phyloP scores from a whole-genome alignment of 23 red algal species.

The Agarophyton chilense region DNA sequence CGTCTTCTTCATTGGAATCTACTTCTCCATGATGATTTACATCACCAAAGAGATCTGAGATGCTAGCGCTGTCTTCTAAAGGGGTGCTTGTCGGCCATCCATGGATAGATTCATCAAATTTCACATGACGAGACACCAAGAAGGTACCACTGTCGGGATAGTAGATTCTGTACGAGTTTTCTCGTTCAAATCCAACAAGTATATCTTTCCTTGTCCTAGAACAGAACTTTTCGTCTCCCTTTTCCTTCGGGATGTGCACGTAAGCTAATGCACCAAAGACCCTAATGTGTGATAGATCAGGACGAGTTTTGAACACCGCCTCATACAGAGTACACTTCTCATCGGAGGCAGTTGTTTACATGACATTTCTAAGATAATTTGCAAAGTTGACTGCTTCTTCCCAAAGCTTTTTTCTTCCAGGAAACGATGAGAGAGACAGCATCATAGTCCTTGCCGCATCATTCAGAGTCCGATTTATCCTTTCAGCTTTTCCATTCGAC shows the following conservation, averaged over 20 bases:
- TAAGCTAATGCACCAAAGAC: slow-evolving; percentile 25
- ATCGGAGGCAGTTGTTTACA: not conserved
- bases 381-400: not conserved
- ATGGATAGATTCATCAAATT: slow-evolving; percentile 21
- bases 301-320: not conserved
- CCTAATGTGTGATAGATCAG: slow-evolving; percentile 19
- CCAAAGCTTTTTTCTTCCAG: not conserved
- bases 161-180: slow-evolving; percentile 37
- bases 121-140: slow-evolving; percentile 17
- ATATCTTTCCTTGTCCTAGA: not conserved
- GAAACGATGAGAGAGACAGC: not conserved
- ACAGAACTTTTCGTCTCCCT: slow-evolving; percentile 8
- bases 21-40: not conserved
- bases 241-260: slow-evolving; percentile 28
- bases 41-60: not conserved
- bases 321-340: not conserved
- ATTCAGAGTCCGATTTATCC: slow-evolving; percentile 18
- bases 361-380: not conserved
- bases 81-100: not conserved
- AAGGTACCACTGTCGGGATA: not conserved
- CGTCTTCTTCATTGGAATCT: not conserved
- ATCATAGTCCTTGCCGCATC: slow-evolving; percentile 5
- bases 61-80: not conserved
- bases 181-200: slow-evolving; percentile 31
- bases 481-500: slow-evolving; percentile 32